Evolutionary conservation across 2,329 filamentous ascomycete species (phyloP), one percentile per base, ranked within the genome.

Genomic region (Pyricularia sp.): DNA sequence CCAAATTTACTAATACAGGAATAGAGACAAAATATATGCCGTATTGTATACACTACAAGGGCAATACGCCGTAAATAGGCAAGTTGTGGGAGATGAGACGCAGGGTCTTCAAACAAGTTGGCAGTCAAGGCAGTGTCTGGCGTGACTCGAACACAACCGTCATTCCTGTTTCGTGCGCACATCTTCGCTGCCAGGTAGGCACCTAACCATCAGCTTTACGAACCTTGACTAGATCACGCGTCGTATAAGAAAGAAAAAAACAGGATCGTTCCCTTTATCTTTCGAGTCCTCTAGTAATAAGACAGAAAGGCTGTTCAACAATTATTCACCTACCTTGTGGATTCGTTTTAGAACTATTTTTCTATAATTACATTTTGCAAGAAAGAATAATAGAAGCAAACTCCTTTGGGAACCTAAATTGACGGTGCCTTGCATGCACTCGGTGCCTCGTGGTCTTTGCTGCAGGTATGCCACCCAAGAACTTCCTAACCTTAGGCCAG

Each of bases 91-190:
- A 23, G 25, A 61, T 61, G 58, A 26, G 23, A 25, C 11, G 58
- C 58, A 61, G 58, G 58, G 58, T 61, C 58, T 17, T n/a, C 58
- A 61, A 61, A 61, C 58, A 61, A 61, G 58, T 61, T 61, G 58
- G 42, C 42, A 50, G 42, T 50, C 17, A 6, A 50, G 20, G 58
- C 58, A 12, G 58, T 61, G 58, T 26, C 58, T 26, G 55, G n/a
- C 58, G 7, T 61, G 58, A 61, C 58, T 61, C 58, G 58, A 61
- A 14, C 58, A 61, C 58, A 26, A 50, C 42, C 23, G 25, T 14
- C 25, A 61, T 61, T 26, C 58, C 58, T 61, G 58, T 61, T 61
- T 61, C 58, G 17, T n/a, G 42, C 42, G 23, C 58, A 26, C 58
- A 61, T 23, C 23, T 61, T 17, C 58, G n/a, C 4, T 61, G 17